Evolutionary conservation across 164 flowering plant species (phyloP), one percentile per base, ranked within the genome.

Genomic region (Malania oleifera): DNA sequence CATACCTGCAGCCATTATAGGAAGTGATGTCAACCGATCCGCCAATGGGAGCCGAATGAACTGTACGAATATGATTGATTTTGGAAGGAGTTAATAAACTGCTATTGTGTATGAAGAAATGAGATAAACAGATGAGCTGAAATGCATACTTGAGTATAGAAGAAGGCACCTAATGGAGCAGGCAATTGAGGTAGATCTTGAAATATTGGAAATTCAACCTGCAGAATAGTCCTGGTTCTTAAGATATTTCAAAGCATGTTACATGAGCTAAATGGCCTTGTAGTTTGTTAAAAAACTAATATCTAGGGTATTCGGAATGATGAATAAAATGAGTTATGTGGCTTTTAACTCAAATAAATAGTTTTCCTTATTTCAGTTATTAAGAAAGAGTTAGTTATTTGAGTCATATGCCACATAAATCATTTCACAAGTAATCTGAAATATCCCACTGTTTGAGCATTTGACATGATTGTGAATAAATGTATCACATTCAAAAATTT

Each of bases 1-100:
- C 20, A 34, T 65, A 78, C 90, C 85, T 57, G 86, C 85, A 68
- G 85, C 81, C 69, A 75, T 71, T 40, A 82, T 69, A 61, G 85
- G 85, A 56, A 82, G 76, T 47, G 75, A 62, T 24, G 85, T 73
- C 49, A 84, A 65, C 4, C 71, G 77, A 72, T 84, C 90, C 62
- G 73, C 61, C 57, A 73, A 38, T 17, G 84, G 73, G 9, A 84
- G 75, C 61, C 66, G 75, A 40, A 25, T 45, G 70, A 82, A 78
- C 90, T 82, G 67, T 67, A 58, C 1, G 5, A 53, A 51, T n/a
- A 24, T 22, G 40, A 28, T 44, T 13, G 46, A 57, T 34, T 19
- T n/a, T 5, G 20, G 5, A 43, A 43, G 2, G n/a, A 8, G 2
- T 17, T 17, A 43, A 43, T 7, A 39, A 41, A 37, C 10, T 49